Evolutionary conservation across 73 alveolate genomes (phyloP), one percentile per base, ranked within the genome.

Genomic region (Paramecium primaurelia): DNA sequence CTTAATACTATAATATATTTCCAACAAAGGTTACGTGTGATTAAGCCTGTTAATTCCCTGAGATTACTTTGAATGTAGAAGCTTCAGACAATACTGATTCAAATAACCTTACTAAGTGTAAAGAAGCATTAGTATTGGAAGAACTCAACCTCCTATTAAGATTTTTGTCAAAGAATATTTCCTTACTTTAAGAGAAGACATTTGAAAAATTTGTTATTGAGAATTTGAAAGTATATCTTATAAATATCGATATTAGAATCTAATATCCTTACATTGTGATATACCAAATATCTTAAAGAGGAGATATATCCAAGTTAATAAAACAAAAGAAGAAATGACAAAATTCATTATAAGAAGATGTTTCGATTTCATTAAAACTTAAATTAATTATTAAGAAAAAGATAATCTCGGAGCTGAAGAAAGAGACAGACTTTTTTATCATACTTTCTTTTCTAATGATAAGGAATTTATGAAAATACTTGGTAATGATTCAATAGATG

Each of bases 271-370:
- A 1, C 10, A 45, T 18, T 40, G 32, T 10, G 91, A 80, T 5
- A 47, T 64, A 4, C 91, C 91, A 0, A 45, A 80, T 44, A 42
- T 80, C 22, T 14, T 80, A 22, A 80, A 80, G 47, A 20, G 14
- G 47, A 40, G 91, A 25, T 80, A 80, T 36, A 80, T 80, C 18
- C 12, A 80, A 42, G 75, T 80, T 25, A 80, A 80, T 47, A 80
- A 80, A 49, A 80, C 91, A n/a, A 80, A 80, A 80, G 91, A 80
- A 36, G 91, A 80, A 49, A 80, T 80, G 91, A 80, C 91, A 47
- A 80, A 80, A 80, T 80, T 80, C 47, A 80, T 80, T 45, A 80
- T 80, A 45, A 45, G 91, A 80, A 80, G 91, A 80, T 80, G 91
- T 47, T 80, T 80, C 28, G 34, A 32, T 10, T 80, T 80, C 49